Evolutionary conservation across 352 stramenopile genomes (phyloP), one percentile per base, ranked within the genome.

Genomic region (Chrysophaeum taylorii): DNA sequence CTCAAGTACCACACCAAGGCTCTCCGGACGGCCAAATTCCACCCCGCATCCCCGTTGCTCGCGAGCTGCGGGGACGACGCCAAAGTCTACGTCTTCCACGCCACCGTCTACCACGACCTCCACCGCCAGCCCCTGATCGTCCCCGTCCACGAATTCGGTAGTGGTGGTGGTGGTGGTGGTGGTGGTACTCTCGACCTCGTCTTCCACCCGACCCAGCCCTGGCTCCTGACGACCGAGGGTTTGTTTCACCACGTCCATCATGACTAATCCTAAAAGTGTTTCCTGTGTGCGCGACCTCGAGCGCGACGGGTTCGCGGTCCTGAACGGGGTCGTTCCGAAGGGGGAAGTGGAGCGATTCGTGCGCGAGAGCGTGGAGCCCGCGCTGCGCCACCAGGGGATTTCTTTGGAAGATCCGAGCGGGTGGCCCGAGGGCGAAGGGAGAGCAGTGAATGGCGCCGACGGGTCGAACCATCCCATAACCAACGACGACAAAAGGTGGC

Each of bases 111-210:
- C 84, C 96, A 81, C 60, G 95, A 99, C 82, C 78, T 99, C 76
- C 97, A 98, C 85, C 92, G 96, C 70, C 98, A 99, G 80, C 94
- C 96, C 68, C 79, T 99, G 42, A 94, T 99, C 68, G 94, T 99
- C 61, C 96, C 96, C 35, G 90, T 99, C 45, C 99, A 99, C 84
- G 97, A 99, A 66, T 79, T 99, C 25, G 82, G 91, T 38, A 91
- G 90, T 37, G 91, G 97, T 79, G 83, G 91, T 73, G 91, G 96
- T 16, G 92, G 84, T 1, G 92, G 95, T 39, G 88, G 94, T 0
- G 80, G 97, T 7, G 96, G 95, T 35, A 94, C 98, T 31, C 89
- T 99, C 78, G 85, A 85, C 21, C 77, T 97, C 39, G 84, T 86
- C 38, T 99, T 98, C 81, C 95, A 99, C 81, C 95, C 95, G 36